Conservation (phyloP, 1,284 basidiomycete genomes). For the Exobasidium rhododendri region DNA sequence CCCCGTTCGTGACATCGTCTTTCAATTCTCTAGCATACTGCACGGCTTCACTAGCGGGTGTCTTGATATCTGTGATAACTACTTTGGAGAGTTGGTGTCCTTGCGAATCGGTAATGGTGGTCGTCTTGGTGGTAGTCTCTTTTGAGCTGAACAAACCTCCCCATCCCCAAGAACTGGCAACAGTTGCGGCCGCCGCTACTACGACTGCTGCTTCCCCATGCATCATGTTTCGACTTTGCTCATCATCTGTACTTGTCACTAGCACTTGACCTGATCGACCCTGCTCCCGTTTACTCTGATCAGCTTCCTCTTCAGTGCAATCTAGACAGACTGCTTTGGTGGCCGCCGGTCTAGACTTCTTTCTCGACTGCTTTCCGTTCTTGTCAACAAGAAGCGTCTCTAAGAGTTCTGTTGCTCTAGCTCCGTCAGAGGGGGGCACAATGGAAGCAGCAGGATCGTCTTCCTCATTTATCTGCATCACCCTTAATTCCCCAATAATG, state of each 20-base stretch:
- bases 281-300: background rate
- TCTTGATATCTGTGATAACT: background rate
- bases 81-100: background rate
- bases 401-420: background rate
- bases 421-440: background rate
- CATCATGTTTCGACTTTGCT: background rate
- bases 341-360: conserved; percentile 9
- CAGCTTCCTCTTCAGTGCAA: conserved; percentile 31
- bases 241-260: background rate
- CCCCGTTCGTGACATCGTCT: conserved; percentile 3
- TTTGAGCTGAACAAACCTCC: background rate
- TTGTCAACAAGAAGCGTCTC: background rate
- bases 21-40: conserved; percentile 3
- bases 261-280: background rate
- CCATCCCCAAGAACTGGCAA: background rate
- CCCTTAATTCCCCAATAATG: conserved; percentile 41
- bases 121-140: background rate
- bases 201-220: background rate
- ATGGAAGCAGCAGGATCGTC: background rate
- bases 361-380: background rate
- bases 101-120: background rate
- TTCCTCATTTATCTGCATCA: conserved; percentile 25
- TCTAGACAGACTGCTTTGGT: conserved; percentile 36
- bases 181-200: background rate
- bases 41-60: background rate